Evolutionary conservation across 2,329 filamentous ascomycete species (phyloP), one percentile per base, ranked within the genome.

Genomic region (Calonectria pseudoturangicola): DNA sequence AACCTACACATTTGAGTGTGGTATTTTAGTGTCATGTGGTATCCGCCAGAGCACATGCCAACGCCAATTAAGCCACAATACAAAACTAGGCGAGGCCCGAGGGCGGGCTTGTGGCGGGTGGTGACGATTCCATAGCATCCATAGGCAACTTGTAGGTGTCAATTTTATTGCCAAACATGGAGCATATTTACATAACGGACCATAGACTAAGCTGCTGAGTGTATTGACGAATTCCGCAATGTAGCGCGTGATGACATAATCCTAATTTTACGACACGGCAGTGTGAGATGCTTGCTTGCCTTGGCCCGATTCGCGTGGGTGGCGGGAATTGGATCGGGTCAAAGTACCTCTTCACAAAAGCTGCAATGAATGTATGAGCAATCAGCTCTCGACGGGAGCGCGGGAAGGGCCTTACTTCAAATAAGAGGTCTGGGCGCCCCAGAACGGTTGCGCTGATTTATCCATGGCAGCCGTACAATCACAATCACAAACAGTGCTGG

Each of bases 171-270:
- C 33, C 21, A 25, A 6, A 45, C 18, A 28, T 7, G 13, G 15
- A 0, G 41, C 2, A 2, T 4, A 27, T 16, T 0, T 8, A 1
- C 12, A 10, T 13, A 2, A 76, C 81, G 15, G 15, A 82, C 81
- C 80, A 64, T 83, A 87, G 4, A 82, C 75, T 0, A 85, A 73
- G 66, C 85, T 87, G 68, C 85, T 86, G 2, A 86, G 73, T 0
- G 85, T 86, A 71, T 87, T 87, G 74, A 87, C 83, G 45, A 87
- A 86, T 62, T 87, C 86, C 6, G 84, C 86, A 25, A 87, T 78
- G 39, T 85, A 87, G 25, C 83, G 78, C 10, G 85, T 87, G 15
- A 87, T 76, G 10, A 84, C 80, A 79, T 87, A 87, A 33, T 83
- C 81, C 81, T 82, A 45, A 27, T 56, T n/a, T 15, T 25, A 16